Evolutionary conservation across 495 filamentous ascomycete species (phyloP).

Genomic region (Talaromyces stipitatus): DNA sequence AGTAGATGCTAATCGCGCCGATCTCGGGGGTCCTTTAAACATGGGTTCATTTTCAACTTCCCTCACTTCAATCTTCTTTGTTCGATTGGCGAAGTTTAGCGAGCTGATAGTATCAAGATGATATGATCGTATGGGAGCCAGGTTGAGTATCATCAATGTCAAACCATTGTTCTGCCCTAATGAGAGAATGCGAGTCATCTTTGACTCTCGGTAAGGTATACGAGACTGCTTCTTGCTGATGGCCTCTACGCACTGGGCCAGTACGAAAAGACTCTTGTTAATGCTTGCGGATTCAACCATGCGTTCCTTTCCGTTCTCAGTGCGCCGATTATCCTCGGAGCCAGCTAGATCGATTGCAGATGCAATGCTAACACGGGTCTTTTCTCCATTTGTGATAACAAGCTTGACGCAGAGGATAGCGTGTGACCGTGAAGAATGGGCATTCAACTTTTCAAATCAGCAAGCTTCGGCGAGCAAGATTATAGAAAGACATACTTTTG

Average conservation of each 20-base stretch:
- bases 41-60: constrained; percentile 91
- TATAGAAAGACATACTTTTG: constrained; percentile 51
- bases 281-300: constrained; percentile 96
- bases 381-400: constrained; percentile 61
- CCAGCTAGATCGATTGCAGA: constrained; percentile 96
- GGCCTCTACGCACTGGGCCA: constrained; percentile 94
- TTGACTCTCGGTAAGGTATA: constrained; percentile 89
- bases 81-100: constrained; percentile 89
- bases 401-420: constrained; percentile 90
- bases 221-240: constrained; percentile 72
- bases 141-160: constrained; percentile 94
- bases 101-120: constrained; percentile 92
- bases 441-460: constrained; percentile 58
- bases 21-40: constrained; percentile 62
- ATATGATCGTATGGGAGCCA: constrained; percentile 78
- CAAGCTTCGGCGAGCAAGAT: neutral
- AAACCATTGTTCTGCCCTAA: constrained; percentile 93
- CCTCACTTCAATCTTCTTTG: constrained; percentile 92
- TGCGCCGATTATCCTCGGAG: constrained; percentile 91
- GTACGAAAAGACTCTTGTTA: constrained; percentile 93
- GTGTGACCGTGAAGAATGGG: constrained; percentile 87
- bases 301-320: constrained; percentile 88
- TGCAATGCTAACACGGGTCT: constrained; percentile 68
- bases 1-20: constrained; percentile 33
- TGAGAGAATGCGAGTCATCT: constrained; percentile 93